Conservation (phyloP, 352 stramenopile genomes). For the Globisporangium yorkense region DNA sequence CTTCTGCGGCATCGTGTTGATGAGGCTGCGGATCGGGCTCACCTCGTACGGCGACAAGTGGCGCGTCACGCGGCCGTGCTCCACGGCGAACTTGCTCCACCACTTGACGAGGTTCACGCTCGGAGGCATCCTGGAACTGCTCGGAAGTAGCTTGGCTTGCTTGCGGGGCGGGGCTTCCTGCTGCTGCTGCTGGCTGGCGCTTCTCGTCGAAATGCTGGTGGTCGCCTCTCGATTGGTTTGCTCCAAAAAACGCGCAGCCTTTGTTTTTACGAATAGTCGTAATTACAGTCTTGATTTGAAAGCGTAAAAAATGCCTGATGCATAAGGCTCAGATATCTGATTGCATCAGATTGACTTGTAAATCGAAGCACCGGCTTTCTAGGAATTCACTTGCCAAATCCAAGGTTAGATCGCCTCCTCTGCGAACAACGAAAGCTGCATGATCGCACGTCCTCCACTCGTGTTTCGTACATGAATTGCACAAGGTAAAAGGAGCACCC, state of each 20-base stretch:
- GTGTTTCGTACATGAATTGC: no score
- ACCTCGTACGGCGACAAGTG: constrained; percentile 69
- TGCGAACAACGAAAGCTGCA: no score
- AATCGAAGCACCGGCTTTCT: no score
- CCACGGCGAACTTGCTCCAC: constrained; percentile 65
- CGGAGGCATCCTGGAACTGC: constrained; percentile 25
- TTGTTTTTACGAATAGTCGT: not conserved
- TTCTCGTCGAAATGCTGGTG: constrained; percentile 20
- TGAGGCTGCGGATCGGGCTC: constrained; percentile 58
- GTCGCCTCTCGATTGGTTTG: not conserved
- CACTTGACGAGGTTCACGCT: constrained; percentile 50
- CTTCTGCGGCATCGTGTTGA: constrained; percentile 70
- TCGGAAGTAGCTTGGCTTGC: constrained; percentile 1
- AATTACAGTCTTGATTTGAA: not conserved
- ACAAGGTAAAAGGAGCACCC: no score
- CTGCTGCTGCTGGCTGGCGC: constrained; percentile 5
- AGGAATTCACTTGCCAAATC: no score
- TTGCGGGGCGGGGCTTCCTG: not conserved
- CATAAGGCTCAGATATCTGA: not conserved
- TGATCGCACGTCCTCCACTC: no score
- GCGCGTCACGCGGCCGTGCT: constrained; percentile 59
- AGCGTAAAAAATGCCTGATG: not conserved
- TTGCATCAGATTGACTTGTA: no score
- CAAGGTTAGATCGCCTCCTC: no score
- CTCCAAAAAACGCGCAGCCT: not conserved